Evolutionary conservation across 2,329 filamentous ascomycete species (phyloP).

Genomic region (Phoma sp.): DNA sequence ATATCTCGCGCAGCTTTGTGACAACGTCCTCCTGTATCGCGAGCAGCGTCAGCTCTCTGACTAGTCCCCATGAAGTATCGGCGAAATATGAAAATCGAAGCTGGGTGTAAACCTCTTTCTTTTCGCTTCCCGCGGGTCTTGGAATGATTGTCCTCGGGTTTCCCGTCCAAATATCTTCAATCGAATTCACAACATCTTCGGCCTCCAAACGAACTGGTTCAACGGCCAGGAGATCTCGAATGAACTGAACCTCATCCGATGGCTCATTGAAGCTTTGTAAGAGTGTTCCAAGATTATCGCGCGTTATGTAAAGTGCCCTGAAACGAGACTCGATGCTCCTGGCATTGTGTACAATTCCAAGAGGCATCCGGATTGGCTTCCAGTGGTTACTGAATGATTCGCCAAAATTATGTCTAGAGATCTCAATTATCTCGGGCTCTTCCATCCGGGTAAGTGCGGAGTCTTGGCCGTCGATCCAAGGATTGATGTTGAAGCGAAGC

Average conservation of each 20-base stretch:
- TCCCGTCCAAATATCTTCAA: not conserved
- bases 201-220: not conserved
- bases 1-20: not conserved
- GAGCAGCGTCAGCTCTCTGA: not conserved
- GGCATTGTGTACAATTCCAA: not conserved
- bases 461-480: not conserved
- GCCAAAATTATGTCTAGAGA: not conserved
- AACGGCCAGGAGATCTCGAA: not conserved
- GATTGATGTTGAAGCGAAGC: not conserved
- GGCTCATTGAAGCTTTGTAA: not conserved
- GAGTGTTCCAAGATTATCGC: not conserved
- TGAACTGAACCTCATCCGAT: not conserved
- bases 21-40: not conserved
- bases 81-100: not conserved
- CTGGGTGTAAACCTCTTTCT: not conserved
- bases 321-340: not conserved
- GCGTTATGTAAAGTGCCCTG: not conserved
- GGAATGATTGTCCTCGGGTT: not conserved
- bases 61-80: not conserved
- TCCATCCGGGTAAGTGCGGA: not conserved
- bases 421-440: not conserved
- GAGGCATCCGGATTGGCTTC: not conserved
- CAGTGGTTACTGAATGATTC: not conserved
- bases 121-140: not conserved
- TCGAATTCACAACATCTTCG: not conserved